Percentiles rank a stretch among this genome's conserved stretches.
These are phyloP conservation scores for Canariomyces notabilis DNA, from an alignment of 2,329 filamentous ascomycete species.

Conservation along the genomic window DNA sequence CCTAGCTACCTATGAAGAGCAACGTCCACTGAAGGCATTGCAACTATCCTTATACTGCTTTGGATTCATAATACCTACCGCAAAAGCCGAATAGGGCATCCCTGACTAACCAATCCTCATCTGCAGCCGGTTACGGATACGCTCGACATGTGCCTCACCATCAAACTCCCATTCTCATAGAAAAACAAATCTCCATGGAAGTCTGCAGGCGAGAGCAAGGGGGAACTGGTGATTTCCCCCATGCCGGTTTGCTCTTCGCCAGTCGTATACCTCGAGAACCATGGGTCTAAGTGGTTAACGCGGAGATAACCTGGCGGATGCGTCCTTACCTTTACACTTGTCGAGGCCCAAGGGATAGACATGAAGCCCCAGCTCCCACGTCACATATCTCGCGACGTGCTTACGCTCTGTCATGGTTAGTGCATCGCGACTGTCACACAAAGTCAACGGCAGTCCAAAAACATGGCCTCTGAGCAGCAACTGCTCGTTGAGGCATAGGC, in stretches of 20 bases:
- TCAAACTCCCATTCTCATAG: conserved; percentile 75
- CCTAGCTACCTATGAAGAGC: background rate
- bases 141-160: conserved; percentile 65
- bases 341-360: background rate
- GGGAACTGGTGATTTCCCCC: conserved; percentile 42
- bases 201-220: conserved; percentile 74
- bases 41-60: background rate
- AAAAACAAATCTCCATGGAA: conserved; percentile 58
- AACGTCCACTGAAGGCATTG: background rate
- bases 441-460: conserved; percentile 10
- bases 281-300: conserved; percentile 63
- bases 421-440: conserved; percentile 5
- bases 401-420: conserved; percentile 2
- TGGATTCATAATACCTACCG: background rate
- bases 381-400: background rate
- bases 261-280: conserved; percentile 91
- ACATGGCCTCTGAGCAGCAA: conserved; percentile 13
- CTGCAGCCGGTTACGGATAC: background rate
- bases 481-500: conserved; percentile 35
- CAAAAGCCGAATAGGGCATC: background rate
- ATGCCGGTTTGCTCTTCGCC: conserved; percentile 68
- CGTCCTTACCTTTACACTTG: conserved; percentile 15
- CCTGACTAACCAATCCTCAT: background rate
- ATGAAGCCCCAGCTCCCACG: background rate
- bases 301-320: conserved; percentile 81